Evolutionary conservation across 805 yeast genomes (phyloP).

Genomic region (Cyberlindnera euphorbiiphila): DNA sequence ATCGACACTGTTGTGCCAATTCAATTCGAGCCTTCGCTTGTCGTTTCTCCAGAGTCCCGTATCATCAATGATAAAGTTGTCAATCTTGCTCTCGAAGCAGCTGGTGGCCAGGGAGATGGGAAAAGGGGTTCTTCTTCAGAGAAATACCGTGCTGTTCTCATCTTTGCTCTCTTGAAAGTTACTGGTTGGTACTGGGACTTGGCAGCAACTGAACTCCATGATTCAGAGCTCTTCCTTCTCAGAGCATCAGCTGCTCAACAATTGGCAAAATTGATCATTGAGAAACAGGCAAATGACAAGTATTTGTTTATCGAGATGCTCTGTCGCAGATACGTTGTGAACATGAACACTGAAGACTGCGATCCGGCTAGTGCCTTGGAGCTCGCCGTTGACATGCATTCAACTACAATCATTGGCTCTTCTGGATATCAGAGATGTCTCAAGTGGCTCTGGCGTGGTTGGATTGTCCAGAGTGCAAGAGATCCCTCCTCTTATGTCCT

Average conservation of each 20-base stretch:
- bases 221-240: constrained; percentile 56
- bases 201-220: constrained; percentile 56
- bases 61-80: constrained; percentile 57
- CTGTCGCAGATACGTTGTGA: constrained; percentile 69
- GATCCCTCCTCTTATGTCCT: constrained; percentile 69
- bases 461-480: constrained; percentile 73
- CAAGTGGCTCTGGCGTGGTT: constrained; percentile 90
- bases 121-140: constrained; percentile 47
- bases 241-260: constrained; percentile 71
- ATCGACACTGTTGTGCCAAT: constrained; percentile 72
- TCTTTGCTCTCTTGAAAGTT: constrained; percentile 72
- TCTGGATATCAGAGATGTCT: constrained; percentile 83
- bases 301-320: constrained; percentile 71
- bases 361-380: constrained; percentile 75
- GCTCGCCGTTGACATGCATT: constrained; percentile 81
- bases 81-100: constrained; percentile 63
- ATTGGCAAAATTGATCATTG: constrained; percentile 68
- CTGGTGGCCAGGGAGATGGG: constrained; percentile 73
- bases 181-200: constrained; percentile 72
- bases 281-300: constrained; percentile 47
- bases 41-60: constrained; percentile 54
- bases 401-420: constrained; percentile 71
- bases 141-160: constrained; percentile 62
- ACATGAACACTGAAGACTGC: constrained; percentile 56
- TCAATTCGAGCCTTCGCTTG: constrained; percentile 46